A percentile compares a stretch with the other conserved stretches of the same genome.
phyloP scores from a whole-genome alignment of 2,329 filamentous ascomycete genomes.

The Chaetomiaceae sp. region DNA sequence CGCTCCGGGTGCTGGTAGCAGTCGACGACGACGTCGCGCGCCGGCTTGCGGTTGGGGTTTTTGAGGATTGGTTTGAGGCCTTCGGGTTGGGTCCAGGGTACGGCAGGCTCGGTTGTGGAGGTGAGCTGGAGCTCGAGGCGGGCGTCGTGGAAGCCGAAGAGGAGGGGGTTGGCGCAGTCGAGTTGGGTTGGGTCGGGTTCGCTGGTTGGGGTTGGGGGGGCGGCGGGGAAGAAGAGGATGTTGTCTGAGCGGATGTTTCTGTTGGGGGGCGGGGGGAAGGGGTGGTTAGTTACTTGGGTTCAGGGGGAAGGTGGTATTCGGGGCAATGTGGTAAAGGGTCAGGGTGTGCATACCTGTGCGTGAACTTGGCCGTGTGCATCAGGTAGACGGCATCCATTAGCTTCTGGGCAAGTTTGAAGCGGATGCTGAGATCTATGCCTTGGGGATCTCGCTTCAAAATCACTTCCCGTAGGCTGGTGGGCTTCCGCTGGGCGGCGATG shows the following conservation, averaged over 20 bases:
- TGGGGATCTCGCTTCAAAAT: conserved; percentile 2
- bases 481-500: conserved; percentile 9
- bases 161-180: conserved; percentile 8
- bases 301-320: too few relatives aligned
- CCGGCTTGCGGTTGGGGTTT: neutral
- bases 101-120: neutral
- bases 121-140: neutral
- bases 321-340: neutral
- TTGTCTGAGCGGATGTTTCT: conserved; percentile 15
- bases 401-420: conserved; percentile 8
- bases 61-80: conserved; percentile 17
- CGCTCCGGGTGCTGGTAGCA: conserved; percentile 11
- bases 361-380: conserved; percentile 9
- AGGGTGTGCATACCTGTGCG: conserved; percentile 5
- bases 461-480: conserved; percentile 9
- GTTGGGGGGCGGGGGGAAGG: too few relatives aligned
- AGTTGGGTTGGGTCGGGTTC: conserved; percentile 9
- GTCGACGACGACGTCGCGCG: conserved; percentile 7
- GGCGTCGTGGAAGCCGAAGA: conserved; percentile 11
- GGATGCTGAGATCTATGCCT: conserved; percentile 5
- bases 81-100: neutral
- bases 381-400: conserved; percentile 10
- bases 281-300: neutral
- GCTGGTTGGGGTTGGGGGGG: neutral
- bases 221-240: conserved; percentile 14